Evolutionary conservation across 2,329 filamentous ascomycete species (phyloP), one percentile per base, ranked within the genome.

Genomic region (Sphaerostilbella broomeana): DNA sequence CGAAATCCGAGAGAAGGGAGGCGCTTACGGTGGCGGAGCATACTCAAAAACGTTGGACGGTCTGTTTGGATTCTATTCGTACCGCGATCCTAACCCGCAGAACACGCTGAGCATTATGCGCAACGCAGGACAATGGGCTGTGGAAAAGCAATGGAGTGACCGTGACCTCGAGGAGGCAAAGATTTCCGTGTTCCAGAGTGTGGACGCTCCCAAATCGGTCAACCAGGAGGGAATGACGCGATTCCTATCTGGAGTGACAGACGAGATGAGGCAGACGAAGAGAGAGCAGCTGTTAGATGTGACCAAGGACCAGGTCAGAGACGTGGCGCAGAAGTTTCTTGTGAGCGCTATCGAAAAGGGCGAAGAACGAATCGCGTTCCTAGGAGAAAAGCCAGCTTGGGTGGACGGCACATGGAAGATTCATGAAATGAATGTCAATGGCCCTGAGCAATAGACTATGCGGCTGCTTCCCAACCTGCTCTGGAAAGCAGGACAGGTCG

Each of bases 1-100:
- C 51, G 92, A 97, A 62, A 95, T 98, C 49, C 85, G 92, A 40
- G 92, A 98, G 59, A 97, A 97, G 64, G 92, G 92, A 21, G 92
- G 92, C 25, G 92, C 92, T 0, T 98, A 98, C 51, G 92, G 92
- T 30, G 92, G 87, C 16, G 88, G 89, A 11, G 90, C 92, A 2
- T 90, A 87, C 58, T 82, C 84, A 30, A 79, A 81, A 17, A 77
- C 84, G 0, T 67, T 95, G 6, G 83, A 86, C 50, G 90, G 89
- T 17, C 62, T 94, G 1, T 97, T 98, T 52, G 87, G 87, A 12
- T 94, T 95, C 67, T 95, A 94, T 66, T 90, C 86, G 30, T 98
- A 98, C 71, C 85, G 92, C 36, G 92, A 98, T 58, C 92, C 92
- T 3, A 95, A 97, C 58, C 90, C 92, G 0, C 72, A 82, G 46